phyloP scores from a whole-genome alignment of 179 eudicot species.

The Beta corolliflora region DNA sequence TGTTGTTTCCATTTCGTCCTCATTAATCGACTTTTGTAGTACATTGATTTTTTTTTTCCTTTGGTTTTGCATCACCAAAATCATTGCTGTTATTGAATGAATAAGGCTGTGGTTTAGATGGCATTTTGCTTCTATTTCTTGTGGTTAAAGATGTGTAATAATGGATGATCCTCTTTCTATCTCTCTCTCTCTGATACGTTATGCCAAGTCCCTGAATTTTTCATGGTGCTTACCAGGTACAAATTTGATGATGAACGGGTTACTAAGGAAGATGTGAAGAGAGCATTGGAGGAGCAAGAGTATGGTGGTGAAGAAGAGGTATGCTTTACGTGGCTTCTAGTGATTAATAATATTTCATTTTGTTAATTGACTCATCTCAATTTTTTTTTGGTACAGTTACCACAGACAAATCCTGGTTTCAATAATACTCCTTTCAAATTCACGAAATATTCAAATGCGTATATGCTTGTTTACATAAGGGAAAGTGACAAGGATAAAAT shows the following conservation, averaged over 20 bases:
- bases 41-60: not conserved
- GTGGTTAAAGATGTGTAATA: not conserved
- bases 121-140: not conserved
- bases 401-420: slow-evolving; percentile 73
- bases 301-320: slow-evolving; percentile 88
- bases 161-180: not conserved
- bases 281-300: slow-evolving; percentile 79
- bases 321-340: slow-evolving; percentile 18
- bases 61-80: not conserved
- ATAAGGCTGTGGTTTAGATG: not conserved
- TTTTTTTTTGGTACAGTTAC: slow-evolving; percentile 42
- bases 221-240: slow-evolving; percentile 43
- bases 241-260: slow-evolving; percentile 81
- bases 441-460: slow-evolving; percentile 74
- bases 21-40: not conserved
- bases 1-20: slow-evolving; percentile 10
- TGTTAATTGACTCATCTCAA: slow-evolving; percentile 8
- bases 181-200: not conserved
- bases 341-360: slow-evolving; percentile 9
- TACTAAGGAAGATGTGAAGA: slow-evolving; percentile 70
- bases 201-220: not conserved
- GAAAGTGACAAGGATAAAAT: slow-evolving; percentile 73
- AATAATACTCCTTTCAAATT: slow-evolving; percentile 67
- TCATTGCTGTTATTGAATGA: not conserved
- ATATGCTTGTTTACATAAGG: slow-evolving; percentile 73